Percentiles rank a stretch among this genome's conserved stretches.
These are phyloP conservation scores for Funneliformis mosseae DNA, from an alignment of 192 early-diverging fungal genomes.

Conservation along the genomic window DNA sequence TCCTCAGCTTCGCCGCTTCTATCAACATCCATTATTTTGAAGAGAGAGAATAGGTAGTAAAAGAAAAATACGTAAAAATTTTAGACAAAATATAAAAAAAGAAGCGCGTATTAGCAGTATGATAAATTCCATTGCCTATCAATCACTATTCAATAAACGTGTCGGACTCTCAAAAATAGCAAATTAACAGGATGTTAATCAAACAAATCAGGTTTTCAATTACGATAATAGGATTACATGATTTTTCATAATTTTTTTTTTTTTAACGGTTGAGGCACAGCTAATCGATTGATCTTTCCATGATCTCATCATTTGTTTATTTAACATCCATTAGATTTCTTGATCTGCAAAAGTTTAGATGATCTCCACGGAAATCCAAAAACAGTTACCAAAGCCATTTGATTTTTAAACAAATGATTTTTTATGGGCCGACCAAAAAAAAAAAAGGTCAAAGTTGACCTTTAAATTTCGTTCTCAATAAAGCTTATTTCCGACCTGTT, in stretches of 20 bases:
- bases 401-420: not conserved
- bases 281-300: no score
- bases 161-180: not conserved
- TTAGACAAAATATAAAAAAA: not conserved
- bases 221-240: no score
- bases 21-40: not conserved
- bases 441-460: not conserved
- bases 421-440: not conserved
- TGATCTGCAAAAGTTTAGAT: not conserved
- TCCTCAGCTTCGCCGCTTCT: conserved; percentile 1
- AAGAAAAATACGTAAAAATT: not conserved
- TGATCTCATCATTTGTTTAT: no score
- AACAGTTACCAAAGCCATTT: not conserved
- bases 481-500: not conserved
- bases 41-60: not conserved
- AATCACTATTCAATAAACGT: not conserved
- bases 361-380: not conserved
- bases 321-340: no score
- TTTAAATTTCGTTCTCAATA: not conserved
- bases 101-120: not conserved
- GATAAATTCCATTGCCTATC: not conserved
- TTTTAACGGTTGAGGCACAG: no score
- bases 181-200: not conserved
- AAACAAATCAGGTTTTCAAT: not conserved
- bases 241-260: no score